Evolutionary conservation across 2,329 filamentous ascomycete species (phyloP).

Genomic region (Coccinonectria pachysandricola): DNA sequence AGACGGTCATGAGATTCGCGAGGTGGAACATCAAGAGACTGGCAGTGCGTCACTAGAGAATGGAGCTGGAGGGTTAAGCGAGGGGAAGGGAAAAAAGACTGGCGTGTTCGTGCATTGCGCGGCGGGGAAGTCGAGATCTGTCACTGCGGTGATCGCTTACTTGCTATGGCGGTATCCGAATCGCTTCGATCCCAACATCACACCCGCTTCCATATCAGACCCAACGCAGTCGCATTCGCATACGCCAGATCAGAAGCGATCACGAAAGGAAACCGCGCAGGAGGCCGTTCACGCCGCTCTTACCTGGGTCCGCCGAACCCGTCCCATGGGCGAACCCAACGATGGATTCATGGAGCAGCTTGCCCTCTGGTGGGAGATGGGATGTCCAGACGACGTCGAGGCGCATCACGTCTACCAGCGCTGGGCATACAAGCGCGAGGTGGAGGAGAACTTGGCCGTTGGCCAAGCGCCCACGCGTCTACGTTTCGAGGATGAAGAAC

Average conservation of each 20-base stretch:
- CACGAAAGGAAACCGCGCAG: conserved; percentile 25
- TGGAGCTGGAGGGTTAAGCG: conserved; percentile 7
- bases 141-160: conserved; percentile 75
- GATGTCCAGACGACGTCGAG: conserved; percentile 57
- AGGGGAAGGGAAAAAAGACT: conserved; percentile 16
- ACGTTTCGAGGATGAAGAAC: conserved; percentile 68
- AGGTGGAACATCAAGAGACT: conserved; percentile 7
- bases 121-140: conserved; percentile 92
- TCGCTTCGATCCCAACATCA: conserved; percentile 34
- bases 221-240: conserved; percentile 4
- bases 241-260: conserved; percentile 9
- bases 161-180: conserved; percentile 59
- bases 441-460: conserved; percentile 51
- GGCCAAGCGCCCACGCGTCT: conserved; percentile 75
- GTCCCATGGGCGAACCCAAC: conserved; percentile 81
- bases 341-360: conserved; percentile 85
- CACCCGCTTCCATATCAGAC: conserved; percentile 16
- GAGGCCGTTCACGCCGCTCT: conserved; percentile 53
- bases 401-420: conserved; percentile 69
- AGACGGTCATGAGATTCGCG: conserved; percentile 3
- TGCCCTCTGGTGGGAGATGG: conserved; percentile 78
- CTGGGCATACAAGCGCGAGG: conserved; percentile 46
- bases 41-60: conserved; percentile 13
- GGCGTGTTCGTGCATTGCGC: conserved; percentile 62
- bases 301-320: conserved; percentile 54